Conservation (phyloP, 306 rosid species). For the Bauhinia variegata region DNA sequence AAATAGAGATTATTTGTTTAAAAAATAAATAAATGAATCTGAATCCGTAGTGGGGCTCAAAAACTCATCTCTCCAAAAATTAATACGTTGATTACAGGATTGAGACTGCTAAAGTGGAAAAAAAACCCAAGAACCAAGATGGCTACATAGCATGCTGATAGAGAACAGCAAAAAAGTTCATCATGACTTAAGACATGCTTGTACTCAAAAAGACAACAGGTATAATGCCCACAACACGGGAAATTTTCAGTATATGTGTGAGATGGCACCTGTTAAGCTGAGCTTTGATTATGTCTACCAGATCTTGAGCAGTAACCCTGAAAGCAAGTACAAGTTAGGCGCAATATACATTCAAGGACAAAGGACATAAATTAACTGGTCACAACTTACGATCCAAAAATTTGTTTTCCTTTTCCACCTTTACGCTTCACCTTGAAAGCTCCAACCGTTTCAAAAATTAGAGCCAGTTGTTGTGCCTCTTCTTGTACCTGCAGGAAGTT, state of each 20-base stretch:
- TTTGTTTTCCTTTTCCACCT: conserved; percentile 96
- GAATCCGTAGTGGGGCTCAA: background rate
- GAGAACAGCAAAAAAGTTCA: conserved; percentile 16
- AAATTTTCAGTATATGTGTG: conserved; percentile 3
- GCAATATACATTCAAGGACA: conserved; percentile 18
- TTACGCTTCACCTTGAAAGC: conserved; percentile 94
- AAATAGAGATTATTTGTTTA: background rate
- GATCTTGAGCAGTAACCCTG: conserved; percentile 95
- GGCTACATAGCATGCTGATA: background rate
- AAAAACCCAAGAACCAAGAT: conserved; percentile 25
- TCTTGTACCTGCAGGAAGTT: conserved; percentile 71
- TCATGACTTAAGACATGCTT: too few species aligned
- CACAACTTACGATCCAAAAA: conserved; percentile 74
- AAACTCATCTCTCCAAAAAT: too few species aligned
- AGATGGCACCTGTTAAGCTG: conserved; percentile 81
- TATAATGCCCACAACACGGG: conserved; percentile 13
- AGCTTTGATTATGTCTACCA: conserved; percentile 95
- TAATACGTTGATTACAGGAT: background rate
- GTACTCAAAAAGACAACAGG: conserved; percentile 23
- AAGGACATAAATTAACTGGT: conserved; percentile 9
- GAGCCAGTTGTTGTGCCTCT: conserved; percentile 93
- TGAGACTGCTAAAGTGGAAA: conserved; percentile 7
- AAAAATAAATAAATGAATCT: background rate
- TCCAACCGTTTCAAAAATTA: conserved; percentile 83
- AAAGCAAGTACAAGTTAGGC: conserved; percentile 42